Evolutionary conservation across 1,139 yeast genomes (phyloP).

Genomic region (Geotrichum phurueaensis): DNA sequence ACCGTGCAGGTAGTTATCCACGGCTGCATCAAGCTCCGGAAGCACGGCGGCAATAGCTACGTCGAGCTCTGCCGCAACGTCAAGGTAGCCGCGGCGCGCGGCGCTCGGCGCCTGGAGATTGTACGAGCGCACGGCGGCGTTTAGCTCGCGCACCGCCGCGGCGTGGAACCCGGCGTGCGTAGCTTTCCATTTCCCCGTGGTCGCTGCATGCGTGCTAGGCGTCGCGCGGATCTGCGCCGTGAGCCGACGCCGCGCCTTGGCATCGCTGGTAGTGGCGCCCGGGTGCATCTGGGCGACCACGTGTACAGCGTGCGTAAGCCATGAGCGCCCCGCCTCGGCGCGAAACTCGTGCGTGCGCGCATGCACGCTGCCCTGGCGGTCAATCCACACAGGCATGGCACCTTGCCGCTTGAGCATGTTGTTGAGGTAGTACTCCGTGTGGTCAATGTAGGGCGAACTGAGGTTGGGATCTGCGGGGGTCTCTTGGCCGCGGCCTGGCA

Average conservation of each 20-base stretch:
- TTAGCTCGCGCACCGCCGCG: slow-evolving; percentile 46
- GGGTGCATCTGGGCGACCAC: background rate
- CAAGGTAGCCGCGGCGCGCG: slow-evolving; percentile 63
- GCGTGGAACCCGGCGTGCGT: slow-evolving; percentile 39
- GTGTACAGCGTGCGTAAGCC: slow-evolving; percentile 17
- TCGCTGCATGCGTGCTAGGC: background rate
- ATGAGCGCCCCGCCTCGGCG: slow-evolving; percentile 16
- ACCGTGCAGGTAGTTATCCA: background rate
- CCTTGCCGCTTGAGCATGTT: slow-evolving; percentile 71
- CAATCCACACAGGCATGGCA: slow-evolving; percentile 84
- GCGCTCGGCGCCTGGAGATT: slow-evolving; percentile 75
- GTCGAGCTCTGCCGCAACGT: slow-evolving; percentile 46
- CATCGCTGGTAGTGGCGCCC: background rate
- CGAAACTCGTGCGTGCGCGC: slow-evolving; percentile 45
- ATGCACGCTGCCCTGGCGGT: slow-evolving; percentile 59
- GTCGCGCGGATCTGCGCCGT: background rate
- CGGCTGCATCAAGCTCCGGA: background rate
- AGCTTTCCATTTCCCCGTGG: slow-evolving; percentile 38
- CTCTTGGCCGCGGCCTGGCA: slow-evolving; percentile 56
- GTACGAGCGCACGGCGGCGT: slow-evolving; percentile 60
- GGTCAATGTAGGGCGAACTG: slow-evolving; percentile 46
- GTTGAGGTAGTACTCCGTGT: slow-evolving; percentile 62
- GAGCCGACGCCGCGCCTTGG: background rate
- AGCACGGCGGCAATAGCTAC: background rate
- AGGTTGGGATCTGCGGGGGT: slow-evolving; percentile 36